Base-by-base conservation (phyloP, 2,329 filamentous ascomycete species). In the Aspergillus transmontanensis region DNA sequence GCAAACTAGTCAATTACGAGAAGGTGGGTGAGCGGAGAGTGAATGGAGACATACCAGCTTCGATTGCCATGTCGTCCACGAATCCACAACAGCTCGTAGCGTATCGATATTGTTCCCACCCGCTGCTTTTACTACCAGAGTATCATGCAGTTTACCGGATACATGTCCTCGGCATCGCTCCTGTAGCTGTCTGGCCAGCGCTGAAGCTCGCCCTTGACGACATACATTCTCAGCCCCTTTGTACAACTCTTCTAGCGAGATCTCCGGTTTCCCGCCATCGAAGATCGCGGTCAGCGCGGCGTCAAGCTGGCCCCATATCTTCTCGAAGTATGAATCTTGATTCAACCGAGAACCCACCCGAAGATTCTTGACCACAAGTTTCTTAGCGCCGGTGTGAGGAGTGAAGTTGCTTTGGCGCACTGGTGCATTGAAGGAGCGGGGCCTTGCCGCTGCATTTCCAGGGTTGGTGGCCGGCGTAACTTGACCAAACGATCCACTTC, bases 341-440 rank as follows among this genome's bases (percentile, higher is more conserved):
- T 93, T 87, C 60, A 86, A 83, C 62, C 85, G 84, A n/a, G 85
- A 80, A 21, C 84, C 84, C 1, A 86, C 85, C 63, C 90, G 88
- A 67, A 97, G 85, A 75, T 97, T 98, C 85, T 97, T 97, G 71
- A 99, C 92, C n/a, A 94, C 87, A 53, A 99, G 86, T 78, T 90
- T 94, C 83, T 90, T 94, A 23, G 92, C 89, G 36, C 93, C 93
- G 12, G 85, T 83, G 71, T 92, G 88, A 14, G 92, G 89, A 69
- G 90, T 91, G 73, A 94, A 92, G 57, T 82, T 81, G 59, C 76
- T 77, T 55, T 77, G 75, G 23, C 75, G 77, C 45, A 73, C 66
- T 10, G 73, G 60, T 70, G 71, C 58, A 72, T 80, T 72, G 69
- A 79, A 67, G 4, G 70, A 43, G 28, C 67, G 66, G 63, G 71